Percentiles rank a stretch among this genome's conserved stretches.
phyloP scores from a whole-genome alignment of 2,329 filamentous ascomycete genomes.

The Fusarium floridanum region DNA sequence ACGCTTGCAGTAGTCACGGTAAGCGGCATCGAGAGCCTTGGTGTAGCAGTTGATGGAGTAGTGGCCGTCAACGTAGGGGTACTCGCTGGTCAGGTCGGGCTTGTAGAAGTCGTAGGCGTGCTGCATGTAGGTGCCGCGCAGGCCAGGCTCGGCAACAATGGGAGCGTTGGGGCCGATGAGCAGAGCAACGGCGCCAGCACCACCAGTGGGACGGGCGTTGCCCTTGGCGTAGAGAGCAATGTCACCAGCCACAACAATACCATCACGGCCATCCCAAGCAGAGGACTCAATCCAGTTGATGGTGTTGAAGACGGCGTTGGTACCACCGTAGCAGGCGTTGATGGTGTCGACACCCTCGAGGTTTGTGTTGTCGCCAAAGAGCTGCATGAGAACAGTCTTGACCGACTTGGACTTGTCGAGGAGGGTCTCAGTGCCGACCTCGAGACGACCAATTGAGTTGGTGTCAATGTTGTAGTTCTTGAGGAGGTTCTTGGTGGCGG shows the following conservation, averaged over 20 bases:
- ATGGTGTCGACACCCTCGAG: conserved; percentile 86
- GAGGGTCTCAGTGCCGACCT: conserved; percentile 88
- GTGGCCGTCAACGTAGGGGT: conserved; percentile 87
- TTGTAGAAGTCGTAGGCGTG: conserved; percentile 94
- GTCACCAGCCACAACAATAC: conserved; percentile 83
- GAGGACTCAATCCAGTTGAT: conserved; percentile 91
- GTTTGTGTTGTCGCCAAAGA: conserved; percentile 86
- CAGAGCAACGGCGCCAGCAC: conserved; percentile 83
- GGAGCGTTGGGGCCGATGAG: conserved; percentile 84
- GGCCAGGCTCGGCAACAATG: conserved; percentile 81
- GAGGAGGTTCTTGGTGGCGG: conserved; percentile 81
- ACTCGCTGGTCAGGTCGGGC: conserved; percentile 88
- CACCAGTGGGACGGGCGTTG: conserved; percentile 83
- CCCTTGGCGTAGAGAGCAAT: conserved; percentile 90
- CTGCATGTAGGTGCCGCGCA: conserved; percentile 84
- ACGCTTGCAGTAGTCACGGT: conserved; percentile 83
- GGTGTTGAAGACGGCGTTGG: conserved; percentile 86
- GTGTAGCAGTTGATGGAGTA: conserved; percentile 87
- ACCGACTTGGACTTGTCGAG: conserved; percentile 93
- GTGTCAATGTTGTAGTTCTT: conserved; percentile 87
- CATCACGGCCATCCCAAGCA: conserved; percentile 86
- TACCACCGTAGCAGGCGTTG: conserved; percentile 90
- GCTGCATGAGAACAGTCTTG: conserved; percentile 89
- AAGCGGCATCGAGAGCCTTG: conserved; percentile 83
- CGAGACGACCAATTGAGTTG: conserved; percentile 82